phyloP scores from a whole-genome alignment of 805 yeast species.

The Metschnikowia henanensis region DNA sequence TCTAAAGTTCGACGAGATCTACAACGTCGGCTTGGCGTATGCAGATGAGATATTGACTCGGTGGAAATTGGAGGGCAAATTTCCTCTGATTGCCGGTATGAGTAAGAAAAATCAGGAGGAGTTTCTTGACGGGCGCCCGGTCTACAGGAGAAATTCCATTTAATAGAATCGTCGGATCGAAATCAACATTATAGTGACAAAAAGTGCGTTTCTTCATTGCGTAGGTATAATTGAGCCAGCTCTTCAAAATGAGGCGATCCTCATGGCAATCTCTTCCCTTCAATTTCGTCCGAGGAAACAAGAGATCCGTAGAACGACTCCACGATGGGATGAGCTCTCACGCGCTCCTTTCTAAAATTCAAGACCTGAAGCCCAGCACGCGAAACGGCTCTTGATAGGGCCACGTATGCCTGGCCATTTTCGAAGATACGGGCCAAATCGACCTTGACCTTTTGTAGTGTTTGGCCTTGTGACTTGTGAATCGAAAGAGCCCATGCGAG shows the following conservation, averaged over 20 bases:
- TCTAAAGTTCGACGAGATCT: constrained; percentile 88
- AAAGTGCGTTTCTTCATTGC: too few relatives aligned
- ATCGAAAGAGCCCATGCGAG: constrained; percentile 84
- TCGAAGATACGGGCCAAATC: constrained; percentile 69
- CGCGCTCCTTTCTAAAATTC: constrained; percentile 17
- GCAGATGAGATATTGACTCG: constrained; percentile 59
- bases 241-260: too few relatives aligned
- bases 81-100: constrained; percentile 64
- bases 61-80: constrained; percentile 49
- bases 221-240: too few relatives aligned
- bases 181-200: too few relatives aligned
- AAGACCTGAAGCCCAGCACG: constrained; percentile 21
- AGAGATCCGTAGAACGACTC: constrained; percentile 29
- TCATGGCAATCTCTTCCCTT: too few relatives aligned
- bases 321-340: constrained; percentile 16
- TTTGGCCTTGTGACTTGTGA: constrained; percentile 86
- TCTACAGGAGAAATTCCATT: constrained; percentile 20
- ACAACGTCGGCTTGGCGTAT: constrained; percentile 73
- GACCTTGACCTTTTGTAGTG: constrained; percentile 67
- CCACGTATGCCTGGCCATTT: constrained; percentile 83
- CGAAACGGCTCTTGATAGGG: constrained; percentile 65
- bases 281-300: constrained; percentile 13
- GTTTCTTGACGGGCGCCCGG: constrained; percentile 5
- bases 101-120: constrained; percentile 10
- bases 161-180: too few relatives aligned